Conservation (phyloP, 768 basidiomycete genomes). For the Suillus decipiens region DNA sequence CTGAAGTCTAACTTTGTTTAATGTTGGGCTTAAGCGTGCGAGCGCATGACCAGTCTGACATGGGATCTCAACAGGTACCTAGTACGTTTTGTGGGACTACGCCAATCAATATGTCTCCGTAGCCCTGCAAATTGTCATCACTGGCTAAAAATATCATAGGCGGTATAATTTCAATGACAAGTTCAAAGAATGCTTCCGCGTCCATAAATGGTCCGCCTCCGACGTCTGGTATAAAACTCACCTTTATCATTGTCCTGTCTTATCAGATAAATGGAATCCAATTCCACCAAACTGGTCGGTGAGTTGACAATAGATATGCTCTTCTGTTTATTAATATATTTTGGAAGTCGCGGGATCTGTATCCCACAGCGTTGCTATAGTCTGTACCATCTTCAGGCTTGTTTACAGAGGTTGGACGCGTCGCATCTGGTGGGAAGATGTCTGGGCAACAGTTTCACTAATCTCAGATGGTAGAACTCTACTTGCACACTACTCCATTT, state of each 20-base stretch:
- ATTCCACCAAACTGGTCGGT: background rate
- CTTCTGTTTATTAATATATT: background rate
- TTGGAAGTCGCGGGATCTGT: conserved; percentile 14
- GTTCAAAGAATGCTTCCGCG: no score
- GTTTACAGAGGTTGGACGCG: conserved; percentile 21
- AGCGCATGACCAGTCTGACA: background rate
- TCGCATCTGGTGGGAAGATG: conserved; percentile 31
- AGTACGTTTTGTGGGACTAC: background rate
- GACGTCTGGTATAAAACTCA: background rate
- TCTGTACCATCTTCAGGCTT: conserved; percentile 25
- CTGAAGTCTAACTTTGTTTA: background rate
- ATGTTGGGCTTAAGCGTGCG: background rate
- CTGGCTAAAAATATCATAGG: background rate
- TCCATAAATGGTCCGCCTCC: background rate
- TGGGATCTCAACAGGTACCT: background rate
- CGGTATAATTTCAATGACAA: background rate
- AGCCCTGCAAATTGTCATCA: background rate
- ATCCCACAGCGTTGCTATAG: conserved; percentile 25
- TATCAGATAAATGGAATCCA: background rate
- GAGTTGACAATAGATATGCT: background rate
- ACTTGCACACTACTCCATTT: background rate
- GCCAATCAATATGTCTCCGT: background rate
- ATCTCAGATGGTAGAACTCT: conserved; percentile 13
- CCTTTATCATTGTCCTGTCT: no score
- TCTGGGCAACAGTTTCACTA: conserved; percentile 19